Evolutionary conservation across 139 green algal genomes (phyloP).

Genomic region (Desmodesmus armatus): DNA sequence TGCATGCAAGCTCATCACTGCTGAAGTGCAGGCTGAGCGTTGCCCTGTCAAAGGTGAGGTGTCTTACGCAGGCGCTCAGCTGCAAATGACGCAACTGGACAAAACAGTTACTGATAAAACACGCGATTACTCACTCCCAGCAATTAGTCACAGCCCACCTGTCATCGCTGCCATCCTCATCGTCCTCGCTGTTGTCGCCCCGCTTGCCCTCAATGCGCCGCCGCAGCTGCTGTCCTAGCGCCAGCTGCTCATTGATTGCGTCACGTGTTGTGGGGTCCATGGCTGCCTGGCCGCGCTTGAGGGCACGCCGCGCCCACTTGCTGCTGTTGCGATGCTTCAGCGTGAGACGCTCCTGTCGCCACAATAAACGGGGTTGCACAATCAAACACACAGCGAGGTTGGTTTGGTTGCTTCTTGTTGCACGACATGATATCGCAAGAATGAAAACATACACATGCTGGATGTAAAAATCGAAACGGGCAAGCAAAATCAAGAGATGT

Average conservation of each 20-base stretch:
- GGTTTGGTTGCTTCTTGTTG: too few species aligned
- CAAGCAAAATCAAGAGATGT: background rate
- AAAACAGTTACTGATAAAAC: background rate
- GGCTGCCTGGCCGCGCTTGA: slow-evolving; percentile 79
- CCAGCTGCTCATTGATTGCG: slow-evolving; percentile 91
- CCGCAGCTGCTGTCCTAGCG: slow-evolving; percentile 84
- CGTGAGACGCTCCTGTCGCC: slow-evolving; percentile 88
- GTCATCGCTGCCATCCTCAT: slow-evolving; percentile 47
- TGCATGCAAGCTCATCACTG: too few species aligned
- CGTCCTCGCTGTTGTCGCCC: slow-evolving; percentile 21
- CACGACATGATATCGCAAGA: too few species aligned
- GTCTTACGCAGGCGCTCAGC: too few species aligned
- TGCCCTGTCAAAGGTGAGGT: too few species aligned
- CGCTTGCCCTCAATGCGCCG: slow-evolving; percentile 70
- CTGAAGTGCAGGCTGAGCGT: too few species aligned
- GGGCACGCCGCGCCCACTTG: slow-evolving; percentile 86
- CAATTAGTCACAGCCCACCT: slow-evolving; percentile 29
- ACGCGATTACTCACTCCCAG: background rate
- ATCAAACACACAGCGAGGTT: too few species aligned
- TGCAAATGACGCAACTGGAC: too few species aligned
- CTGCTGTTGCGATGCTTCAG: slow-evolving; percentile 94
- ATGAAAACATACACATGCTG: background rate
- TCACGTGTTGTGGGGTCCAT: slow-evolving; percentile 74
- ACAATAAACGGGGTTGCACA: too few species aligned
- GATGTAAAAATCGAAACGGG: background rate